phyloP scores from a whole-genome alignment of 768 basidiomycete genomes.

The Flagelloscypha sp. region DNA sequence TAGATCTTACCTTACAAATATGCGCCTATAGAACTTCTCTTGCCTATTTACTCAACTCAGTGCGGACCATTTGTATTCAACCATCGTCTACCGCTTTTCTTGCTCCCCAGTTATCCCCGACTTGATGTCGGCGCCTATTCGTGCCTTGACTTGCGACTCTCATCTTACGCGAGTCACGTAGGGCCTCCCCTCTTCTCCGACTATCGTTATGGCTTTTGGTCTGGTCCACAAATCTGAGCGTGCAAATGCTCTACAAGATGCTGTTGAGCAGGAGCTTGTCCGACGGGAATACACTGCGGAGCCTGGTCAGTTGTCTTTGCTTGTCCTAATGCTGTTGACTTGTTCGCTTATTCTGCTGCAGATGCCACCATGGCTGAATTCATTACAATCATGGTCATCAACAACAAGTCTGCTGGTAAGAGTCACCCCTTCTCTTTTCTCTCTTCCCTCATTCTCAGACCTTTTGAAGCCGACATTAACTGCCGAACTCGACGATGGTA shows the following conservation, averaged over 20 bases:
- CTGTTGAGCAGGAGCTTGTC: conserved; percentile 76
- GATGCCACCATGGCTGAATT: conserved; percentile 93
- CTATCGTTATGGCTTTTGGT: conserved; percentile 54
- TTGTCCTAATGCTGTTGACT: conserved; percentile 5
- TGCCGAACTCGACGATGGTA: conserved; percentile 79
- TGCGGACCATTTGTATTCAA: too few species aligned
- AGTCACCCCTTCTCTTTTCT: conserved; percentile 6
- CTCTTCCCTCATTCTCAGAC: conserved; percentile 9
- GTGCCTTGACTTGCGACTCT: too few species aligned
- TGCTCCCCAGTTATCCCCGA: too few species aligned
- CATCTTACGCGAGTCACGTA: too few species aligned
- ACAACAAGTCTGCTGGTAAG: conserved; percentile 76
- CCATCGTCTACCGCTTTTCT: too few species aligned
- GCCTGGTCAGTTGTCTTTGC: conserved; percentile 45
- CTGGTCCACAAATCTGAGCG: conserved; percentile 75
- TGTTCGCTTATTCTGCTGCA: conserved; percentile 19
- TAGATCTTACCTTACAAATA: too few species aligned
- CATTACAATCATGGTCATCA: conserved; percentile 92
- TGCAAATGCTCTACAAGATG: conserved; percentile 62
- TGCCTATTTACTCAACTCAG: too few species aligned
- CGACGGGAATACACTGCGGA: conserved; percentile 68
- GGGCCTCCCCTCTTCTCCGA: conserved; percentile 2
- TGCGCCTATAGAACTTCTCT: too few species aligned
- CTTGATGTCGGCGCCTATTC: too few species aligned
- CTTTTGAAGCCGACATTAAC: conserved; percentile 68